A percentile compares a stretch with the other conserved stretches of the same genome.
Evolutionary conservation across 2,329 filamentous ascomycete genomes (phyloP).

Genomic region (Coccinonectria pachysandricola): DNA sequence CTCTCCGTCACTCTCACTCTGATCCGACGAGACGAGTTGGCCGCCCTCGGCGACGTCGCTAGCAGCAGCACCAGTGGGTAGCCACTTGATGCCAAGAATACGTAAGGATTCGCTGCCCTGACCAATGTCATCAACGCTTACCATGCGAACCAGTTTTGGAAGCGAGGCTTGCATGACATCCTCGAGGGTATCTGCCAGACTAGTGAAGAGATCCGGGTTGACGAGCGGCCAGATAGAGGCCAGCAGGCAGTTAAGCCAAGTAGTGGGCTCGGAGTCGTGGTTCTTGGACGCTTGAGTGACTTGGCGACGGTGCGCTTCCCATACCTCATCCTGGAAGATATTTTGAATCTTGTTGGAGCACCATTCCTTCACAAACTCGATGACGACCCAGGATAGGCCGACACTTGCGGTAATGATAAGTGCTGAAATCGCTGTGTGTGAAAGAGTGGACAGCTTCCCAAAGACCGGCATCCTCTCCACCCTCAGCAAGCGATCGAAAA

Average conservation of each 20-base stretch:
- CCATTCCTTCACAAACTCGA: slow-evolving; percentile 46
- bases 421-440: slow-evolving; percentile 16
- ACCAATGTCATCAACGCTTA: slow-evolving; percentile 64
- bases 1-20: slow-evolving; percentile 23
- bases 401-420: slow-evolving; percentile 17
- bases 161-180: slow-evolving; percentile 73
- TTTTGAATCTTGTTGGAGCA: slow-evolving; percentile 48
- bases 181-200: slow-evolving; percentile 59
- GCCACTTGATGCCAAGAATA: slow-evolving; percentile 61
- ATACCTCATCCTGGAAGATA: slow-evolving; percentile 59
- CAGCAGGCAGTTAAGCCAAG: slow-evolving; percentile 63
- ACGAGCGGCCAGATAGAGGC: slow-evolving; percentile 62
- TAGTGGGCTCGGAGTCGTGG: slow-evolving; percentile 50
- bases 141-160: slow-evolving; percentile 60
- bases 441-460: slow-evolving; percentile 7
- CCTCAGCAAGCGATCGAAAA: slow-evolving; percentile 12
- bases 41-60: slow-evolving; percentile 50
- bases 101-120: slow-evolving; percentile 63
- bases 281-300: slow-evolving; percentile 31
- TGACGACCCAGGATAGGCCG: slow-evolving; percentile 23
- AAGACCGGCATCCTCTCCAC: slow-evolving; percentile 4
- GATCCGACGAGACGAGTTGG: slow-evolving; percentile 33
- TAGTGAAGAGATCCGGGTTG: slow-evolving; percentile 64
- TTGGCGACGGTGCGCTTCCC: slow-evolving; percentile 52
- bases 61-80: slow-evolving; percentile 60